Percentiles rank a stretch among this genome's conserved stretches.
These are phyloP conservation scores for Anacardium occidentale DNA, from an alignment of 345 rosid species.

Conservation along the genomic window DNA sequence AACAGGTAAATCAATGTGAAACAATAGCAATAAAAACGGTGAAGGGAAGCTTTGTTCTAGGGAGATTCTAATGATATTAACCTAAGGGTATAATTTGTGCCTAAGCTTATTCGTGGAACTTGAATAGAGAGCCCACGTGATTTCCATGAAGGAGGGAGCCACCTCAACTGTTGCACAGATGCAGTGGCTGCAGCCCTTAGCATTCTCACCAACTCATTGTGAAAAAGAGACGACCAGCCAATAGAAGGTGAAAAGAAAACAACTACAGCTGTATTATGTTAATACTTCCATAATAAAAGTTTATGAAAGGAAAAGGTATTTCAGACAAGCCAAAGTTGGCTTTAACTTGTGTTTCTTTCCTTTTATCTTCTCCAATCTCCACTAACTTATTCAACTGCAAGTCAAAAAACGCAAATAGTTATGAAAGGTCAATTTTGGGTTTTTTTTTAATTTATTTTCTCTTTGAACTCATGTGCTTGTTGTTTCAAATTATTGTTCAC, in stretches of 20 bases:
- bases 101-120: constrained; percentile 11
- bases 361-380: background rate
- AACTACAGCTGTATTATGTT: background rate
- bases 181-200: constrained; percentile 19
- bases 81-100: constrained; percentile 19
- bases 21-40: background rate
- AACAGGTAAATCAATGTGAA: background rate
- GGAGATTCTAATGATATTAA: constrained; percentile 10
- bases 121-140: constrained; percentile 4
- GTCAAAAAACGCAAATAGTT: background rate
- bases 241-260: background rate
- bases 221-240: background rate
- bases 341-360: background rate
- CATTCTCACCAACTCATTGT: constrained; percentile 20
- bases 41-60: background rate
- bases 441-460: background rate
- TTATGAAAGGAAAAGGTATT: background rate
- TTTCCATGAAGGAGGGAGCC: constrained; percentile 25
- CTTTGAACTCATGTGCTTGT: background rate
- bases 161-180: constrained; percentile 22
- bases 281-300: background rate
- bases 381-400: background rate
- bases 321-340: background rate
- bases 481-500: background rate
- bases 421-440: background rate